Base-by-base conservation (phyloP, 306 rosid species). In the Acmispon strigosus region DNA sequence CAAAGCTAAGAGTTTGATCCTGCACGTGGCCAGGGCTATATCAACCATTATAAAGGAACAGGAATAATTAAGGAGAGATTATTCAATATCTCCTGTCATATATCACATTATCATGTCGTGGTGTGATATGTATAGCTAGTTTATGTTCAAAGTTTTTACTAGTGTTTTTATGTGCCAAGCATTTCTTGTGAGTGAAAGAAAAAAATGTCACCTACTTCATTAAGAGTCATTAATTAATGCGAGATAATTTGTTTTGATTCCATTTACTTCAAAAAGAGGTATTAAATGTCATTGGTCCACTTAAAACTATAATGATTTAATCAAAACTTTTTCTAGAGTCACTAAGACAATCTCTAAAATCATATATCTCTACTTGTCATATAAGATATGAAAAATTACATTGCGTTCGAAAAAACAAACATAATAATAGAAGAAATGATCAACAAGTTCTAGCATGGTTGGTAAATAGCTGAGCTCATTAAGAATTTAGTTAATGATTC, bases 1-100 rank as follows among this genome's bases (percentile, higher is more conserved):
- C 78, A 75, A 50, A 78, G 69, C 75, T 76, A 29, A 72, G 53
- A 16, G 42, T 48, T 15, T 73, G 13, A 72, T 53, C 47, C 37
- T 70, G 41, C 59, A 77, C 24, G 16, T 19, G 75, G 32, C 32
- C 32, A 27, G 4, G 4, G 32, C 2, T 2, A 27, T 27, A 12
- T 48, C 2, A 12, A 32, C 24, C 24, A 44, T 12, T 34, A 24
- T 19, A 37, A 78, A 59, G 48, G 62, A 77, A 37, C n/a, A 22
- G 12, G 47, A 78, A 78, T 64, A 62, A 73, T 36, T 62, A 64
- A 72, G 14, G 74, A 48, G n/a, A 47, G 10, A 41, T 76, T 49
- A 13, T 68, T 50, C 55, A 8, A 10, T 65, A 52, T 70, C 24
- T 53, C 16, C 9, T 62, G 16, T 41, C n/a, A n/a, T 42, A 43